Evolutionary conservation across 306 rosid genomes (phyloP).

Genomic region (Citrullus mucosospermus): DNA sequence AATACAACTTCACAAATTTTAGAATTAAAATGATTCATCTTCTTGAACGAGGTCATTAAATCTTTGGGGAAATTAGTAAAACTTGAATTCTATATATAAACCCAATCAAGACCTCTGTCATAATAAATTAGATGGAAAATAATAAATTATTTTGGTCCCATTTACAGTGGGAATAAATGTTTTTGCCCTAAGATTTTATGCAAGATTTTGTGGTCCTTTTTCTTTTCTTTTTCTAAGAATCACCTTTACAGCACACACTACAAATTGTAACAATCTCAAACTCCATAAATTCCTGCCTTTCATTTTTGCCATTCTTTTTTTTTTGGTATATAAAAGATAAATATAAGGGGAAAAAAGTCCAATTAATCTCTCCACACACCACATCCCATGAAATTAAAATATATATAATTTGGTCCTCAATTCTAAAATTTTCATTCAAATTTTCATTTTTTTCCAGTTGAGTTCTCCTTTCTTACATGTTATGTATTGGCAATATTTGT

Average conservation of each 20-base stretch:
- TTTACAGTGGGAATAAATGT: slow-evolving; percentile 19
- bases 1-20: no score
- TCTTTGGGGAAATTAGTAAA: not conserved
- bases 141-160: slow-evolving; percentile 19
- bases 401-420: not conserved
- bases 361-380: not conserved
- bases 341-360: not conserved
- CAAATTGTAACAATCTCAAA: not conserved
- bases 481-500: no score
- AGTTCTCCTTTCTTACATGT: no score
- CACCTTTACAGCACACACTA: not conserved
- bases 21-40: no score
- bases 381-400: not conserved
- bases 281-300: not conserved
- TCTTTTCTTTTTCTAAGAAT: not conserved
- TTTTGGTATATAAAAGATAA: no score
- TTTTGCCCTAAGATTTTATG: slow-evolving; percentile 16
- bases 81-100: not conserved
- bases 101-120: not conserved
- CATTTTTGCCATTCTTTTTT: not conserved
- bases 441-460: not conserved
- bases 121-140: not conserved
- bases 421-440: not conserved
- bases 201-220: slow-evolving; percentile 27
- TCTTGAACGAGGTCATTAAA: not conserved